Evolutionary conservation across 106 monocot genomes (phyloP), one percentile per base, ranked within the genome.

Genomic region (Chionographis japonica): DNA sequence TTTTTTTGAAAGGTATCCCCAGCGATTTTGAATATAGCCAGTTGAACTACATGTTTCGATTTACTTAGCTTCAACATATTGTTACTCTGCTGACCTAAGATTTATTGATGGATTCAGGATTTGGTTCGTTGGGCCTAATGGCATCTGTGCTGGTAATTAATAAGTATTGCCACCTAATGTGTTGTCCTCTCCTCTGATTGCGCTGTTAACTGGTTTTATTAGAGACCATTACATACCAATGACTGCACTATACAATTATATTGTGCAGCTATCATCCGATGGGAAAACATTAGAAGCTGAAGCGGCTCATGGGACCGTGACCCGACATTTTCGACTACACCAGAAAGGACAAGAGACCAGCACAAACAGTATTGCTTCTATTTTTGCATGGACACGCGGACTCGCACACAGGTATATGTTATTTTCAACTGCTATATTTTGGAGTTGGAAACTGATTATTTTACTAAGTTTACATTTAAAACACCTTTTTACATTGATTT

Each of bases 381-480:
- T 87, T 56, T 91, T 91, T 86, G 91, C 91, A 54, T 91, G 91
- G 91, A 81, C 87, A 13, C 87, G 91, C 56, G 91, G 91, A 37
- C 87, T 91, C 68, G 76, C 66, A 10, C 91, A 91, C 65, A 91
- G 91, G 91, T 84, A 66, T 20, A 16, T n/a, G 37, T 52, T 20
- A 53, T 19, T 70, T 61, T 63, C 46, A 12, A 11, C 9, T 57
- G 40, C 46, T 8, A 9, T 7, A 41, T 5, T 50, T 63, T 63
- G 63, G 10, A 49, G 58, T 18, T 27, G 27, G 27, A 27, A 27
- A 27, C 27, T 27, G 27, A 27, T 27, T 27, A 27, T 27, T 1
- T 27, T 27, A 27, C 27, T 27, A 27, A 27, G 27, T 27, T 27
- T 27, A 0, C 27, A 27, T 27, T 27, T 27, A 27, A 27, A 27